phyloP scores from a whole-genome alignment of 495 filamentous ascomycete genomes.

The Penicillium cosmopolitanum region DNA sequence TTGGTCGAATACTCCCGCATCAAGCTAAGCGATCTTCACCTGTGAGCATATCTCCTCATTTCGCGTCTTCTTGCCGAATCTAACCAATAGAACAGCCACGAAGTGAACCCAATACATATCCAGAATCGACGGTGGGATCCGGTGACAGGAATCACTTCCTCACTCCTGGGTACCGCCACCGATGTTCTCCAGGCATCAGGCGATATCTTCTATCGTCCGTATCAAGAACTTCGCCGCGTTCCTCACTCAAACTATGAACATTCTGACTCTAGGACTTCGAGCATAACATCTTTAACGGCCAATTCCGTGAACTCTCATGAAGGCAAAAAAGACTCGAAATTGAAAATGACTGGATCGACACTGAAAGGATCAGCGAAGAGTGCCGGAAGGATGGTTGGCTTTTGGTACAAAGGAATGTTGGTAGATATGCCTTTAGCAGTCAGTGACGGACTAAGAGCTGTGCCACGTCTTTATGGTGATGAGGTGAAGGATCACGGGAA shows the following conservation, averaged over 20 bases:
- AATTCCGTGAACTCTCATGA: too few relatives aligned
- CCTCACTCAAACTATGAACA: too few relatives aligned
- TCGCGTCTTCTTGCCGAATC: too few relatives aligned
- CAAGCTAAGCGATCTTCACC: constrained; percentile 64
- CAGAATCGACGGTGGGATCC: constrained; percentile 47
- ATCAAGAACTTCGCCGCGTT: constrained; percentile 30
- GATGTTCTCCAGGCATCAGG: constrained; percentile 33
- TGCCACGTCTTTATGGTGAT: constrained; percentile 76
- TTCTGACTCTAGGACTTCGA: too few relatives aligned
- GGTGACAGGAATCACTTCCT: constrained; percentile 48
- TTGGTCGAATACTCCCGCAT: constrained; percentile 61
- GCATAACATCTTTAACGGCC: too few relatives aligned
- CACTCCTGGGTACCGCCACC: constrained; percentile 28
- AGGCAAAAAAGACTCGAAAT: constrained; percentile 5
- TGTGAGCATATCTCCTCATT: too few relatives aligned
- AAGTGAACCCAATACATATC: constrained; percentile 38
- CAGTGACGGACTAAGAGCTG: constrained; percentile 82
- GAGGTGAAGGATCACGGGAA: constrained; percentile 41
- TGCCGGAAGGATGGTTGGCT: constrained; percentile 36
- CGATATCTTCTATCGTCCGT: constrained; percentile 39
- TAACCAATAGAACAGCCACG: too few relatives aligned
- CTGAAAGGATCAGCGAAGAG: constrained; percentile 36
- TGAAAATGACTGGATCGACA: constrained; percentile 24
- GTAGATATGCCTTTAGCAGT: constrained; percentile 75
- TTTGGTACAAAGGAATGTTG: constrained; percentile 39